Evolutionary conservation across 306 rosid genomes (phyloP).

Genomic region (Vigna nakashimae): DNA sequence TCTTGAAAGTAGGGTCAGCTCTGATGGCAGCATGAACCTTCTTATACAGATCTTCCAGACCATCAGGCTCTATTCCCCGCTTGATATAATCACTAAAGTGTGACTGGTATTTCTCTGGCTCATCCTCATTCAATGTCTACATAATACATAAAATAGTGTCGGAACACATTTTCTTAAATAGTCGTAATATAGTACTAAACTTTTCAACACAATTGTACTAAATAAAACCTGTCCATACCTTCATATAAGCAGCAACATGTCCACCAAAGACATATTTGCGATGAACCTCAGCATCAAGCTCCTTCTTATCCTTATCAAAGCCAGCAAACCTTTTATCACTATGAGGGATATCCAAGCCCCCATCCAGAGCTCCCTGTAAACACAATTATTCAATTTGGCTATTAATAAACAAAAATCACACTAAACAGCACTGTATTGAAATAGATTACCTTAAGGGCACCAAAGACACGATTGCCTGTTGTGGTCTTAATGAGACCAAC

Average conservation of each 20-base stretch:
- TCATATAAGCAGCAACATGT: constrained; percentile 77
- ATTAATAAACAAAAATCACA: not conserved
- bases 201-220: not conserved
- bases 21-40: constrained; percentile 92
- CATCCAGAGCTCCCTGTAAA: constrained; percentile 86
- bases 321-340: constrained; percentile 95
- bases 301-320: constrained; percentile 66
- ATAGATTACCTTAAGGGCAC: constrained; percentile 70
- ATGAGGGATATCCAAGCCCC: constrained; percentile 91
- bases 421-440: not conserved
- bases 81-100: constrained; percentile 80
- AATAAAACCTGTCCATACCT: constrained; percentile 38
- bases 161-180: not conserved
- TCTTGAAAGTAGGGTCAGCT: constrained; percentile 61
- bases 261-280: constrained; percentile 81
- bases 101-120: constrained; percentile 82
- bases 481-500: constrained; percentile 87
- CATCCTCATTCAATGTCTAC: constrained; percentile 75
- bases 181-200: not conserved
- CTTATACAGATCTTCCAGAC: constrained; percentile 70
- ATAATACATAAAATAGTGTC: not conserved
- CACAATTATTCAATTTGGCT: not conserved
- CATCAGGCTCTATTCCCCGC: constrained; percentile 68
- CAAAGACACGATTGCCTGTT: constrained; percentile 88
- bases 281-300: constrained; percentile 84